phyloP scores from a whole-genome alignment of 345 rosid genomes.

The Brassica nigra region DNA sequence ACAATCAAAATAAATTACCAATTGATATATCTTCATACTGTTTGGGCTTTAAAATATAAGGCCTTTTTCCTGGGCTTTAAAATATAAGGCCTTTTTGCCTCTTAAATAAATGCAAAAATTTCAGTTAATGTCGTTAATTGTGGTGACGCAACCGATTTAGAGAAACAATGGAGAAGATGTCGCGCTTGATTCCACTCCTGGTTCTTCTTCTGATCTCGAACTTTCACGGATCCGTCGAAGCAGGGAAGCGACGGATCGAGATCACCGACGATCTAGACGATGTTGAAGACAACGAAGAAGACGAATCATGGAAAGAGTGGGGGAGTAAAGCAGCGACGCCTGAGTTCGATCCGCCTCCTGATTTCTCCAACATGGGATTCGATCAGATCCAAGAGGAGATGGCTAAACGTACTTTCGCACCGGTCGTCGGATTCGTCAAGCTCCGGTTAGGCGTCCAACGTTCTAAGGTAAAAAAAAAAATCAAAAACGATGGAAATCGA shows the following conservation, averaged over 20 bases:
- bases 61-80: background rate
- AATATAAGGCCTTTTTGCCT: too few relatives aligned
- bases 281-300: slow-evolving; percentile 88
- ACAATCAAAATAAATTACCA: too few relatives aligned
- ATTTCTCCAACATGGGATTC: slow-evolving; percentile 58
- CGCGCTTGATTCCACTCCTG: slow-evolving; percentile 18
- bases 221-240: slow-evolving; percentile 42
- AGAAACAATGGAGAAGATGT: slow-evolving; percentile 25
- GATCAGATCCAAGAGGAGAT: slow-evolving; percentile 64
- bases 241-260: slow-evolving; percentile 65
- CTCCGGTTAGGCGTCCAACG: slow-evolving; percentile 75
- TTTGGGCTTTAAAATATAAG: background rate
- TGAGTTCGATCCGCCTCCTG: slow-evolving; percentile 68
- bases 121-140: slow-evolving; percentile 16
- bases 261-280: slow-evolving; percentile 85
- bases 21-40: too few relatives aligned
- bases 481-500: background rate
- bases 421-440: slow-evolving; percentile 81
- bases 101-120: too few relatives aligned
- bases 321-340: slow-evolving; percentile 54
- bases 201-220: slow-evolving; percentile 27
- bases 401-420: slow-evolving; percentile 64
- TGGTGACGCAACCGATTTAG: slow-evolving; percentile 9
- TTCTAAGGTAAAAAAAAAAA: slow-evolving; percentile 48
- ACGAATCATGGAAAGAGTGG: slow-evolving; percentile 92